Percentiles rank a stretch among this genome's conserved stretches.
Conservation (phyloP, 2,329 filamentous ascomycete genomes). For the Fusarium annulatum region DNA sequence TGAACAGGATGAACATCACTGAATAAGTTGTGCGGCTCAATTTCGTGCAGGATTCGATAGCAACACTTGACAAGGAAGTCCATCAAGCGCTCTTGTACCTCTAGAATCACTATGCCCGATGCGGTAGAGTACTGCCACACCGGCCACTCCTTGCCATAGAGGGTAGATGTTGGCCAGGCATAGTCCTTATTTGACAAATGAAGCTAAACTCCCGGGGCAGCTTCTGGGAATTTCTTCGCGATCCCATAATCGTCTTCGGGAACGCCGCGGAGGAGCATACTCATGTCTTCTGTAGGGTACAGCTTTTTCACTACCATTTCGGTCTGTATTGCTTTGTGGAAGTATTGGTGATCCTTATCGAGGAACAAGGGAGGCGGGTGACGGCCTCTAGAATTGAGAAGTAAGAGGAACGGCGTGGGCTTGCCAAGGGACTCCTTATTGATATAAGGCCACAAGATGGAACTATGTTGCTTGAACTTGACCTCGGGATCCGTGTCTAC, state of each 20-base stretch:
- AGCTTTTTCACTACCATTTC: not conserved
- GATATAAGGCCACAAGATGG: not conserved
- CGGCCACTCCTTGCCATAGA: not conserved
- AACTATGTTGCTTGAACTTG: rapidly evolving
- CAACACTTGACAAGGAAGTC: not conserved
- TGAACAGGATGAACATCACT: rapidly evolving
- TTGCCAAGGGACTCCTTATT: not conserved
- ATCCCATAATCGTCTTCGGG: not conserved
- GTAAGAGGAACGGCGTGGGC: not conserved
- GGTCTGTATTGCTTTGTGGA: rapidly evolving
- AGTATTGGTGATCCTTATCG: not conserved
- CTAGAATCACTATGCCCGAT: not conserved
- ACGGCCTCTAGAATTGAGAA: not conserved
- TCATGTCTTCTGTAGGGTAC: not conserved
- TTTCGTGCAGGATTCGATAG: rapidly evolving
- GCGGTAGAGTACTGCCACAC: rapidly evolving
- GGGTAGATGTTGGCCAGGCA: not conserved
- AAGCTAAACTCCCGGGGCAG: not conserved
- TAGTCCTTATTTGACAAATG: not conserved
- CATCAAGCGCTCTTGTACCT: not conserved
- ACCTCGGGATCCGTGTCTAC: rapidly evolving
- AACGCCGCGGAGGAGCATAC: not conserved
- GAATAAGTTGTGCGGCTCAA: rapidly evolving
- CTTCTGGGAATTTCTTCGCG: not conserved
- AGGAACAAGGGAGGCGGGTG: not conserved